A percentile compares a stretch with the other conserved stretches of the same genome.
These are phyloP conservation scores for Podosphaera xanthii DNA, from an alignment of 2,329 filamentous ascomycete genomes.

Conservation along the genomic window DNA sequence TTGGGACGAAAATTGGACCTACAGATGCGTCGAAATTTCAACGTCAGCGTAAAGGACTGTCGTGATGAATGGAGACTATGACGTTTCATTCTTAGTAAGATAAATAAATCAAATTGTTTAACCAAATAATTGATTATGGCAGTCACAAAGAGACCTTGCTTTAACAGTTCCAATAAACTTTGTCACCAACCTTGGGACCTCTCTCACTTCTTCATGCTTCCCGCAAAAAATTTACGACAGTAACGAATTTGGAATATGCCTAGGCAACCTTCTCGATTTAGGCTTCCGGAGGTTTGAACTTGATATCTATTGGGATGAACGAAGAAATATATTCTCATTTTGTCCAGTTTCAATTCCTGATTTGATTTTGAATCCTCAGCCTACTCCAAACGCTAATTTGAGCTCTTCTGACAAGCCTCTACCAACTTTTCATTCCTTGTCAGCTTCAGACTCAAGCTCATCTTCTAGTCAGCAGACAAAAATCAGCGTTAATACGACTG, in stretches of 20 bases:
- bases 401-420: background rate
- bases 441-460: background rate
- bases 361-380: conserved; percentile 10
- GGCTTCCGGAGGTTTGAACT: conserved; percentile 33
- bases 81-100: too few species aligned
- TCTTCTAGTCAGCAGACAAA: background rate
- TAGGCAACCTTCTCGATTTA: conserved; percentile 38
- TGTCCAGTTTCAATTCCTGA: conserved; percentile 30
- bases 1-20: too few species aligned
- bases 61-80: too few species aligned
- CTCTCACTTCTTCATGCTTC: conserved; percentile 36
- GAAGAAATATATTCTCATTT: conserved; percentile 29
- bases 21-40: too few species aligned
- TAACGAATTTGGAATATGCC: conserved; percentile 24
- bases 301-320: conserved; percentile 41
- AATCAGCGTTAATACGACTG: background rate
- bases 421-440: too few species aligned
- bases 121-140: too few species aligned
- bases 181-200: conserved; percentile 31
- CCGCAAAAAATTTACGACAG: conserved; percentile 27
- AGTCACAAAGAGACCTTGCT: conserved; percentile 38
- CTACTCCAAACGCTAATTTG: background rate
- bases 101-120: too few species aligned
- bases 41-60: too few species aligned
- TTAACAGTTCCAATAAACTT: conserved; percentile 38